Conservation (phyloP, 345 rosid genomes). For the Passiflora organensis region DNA sequence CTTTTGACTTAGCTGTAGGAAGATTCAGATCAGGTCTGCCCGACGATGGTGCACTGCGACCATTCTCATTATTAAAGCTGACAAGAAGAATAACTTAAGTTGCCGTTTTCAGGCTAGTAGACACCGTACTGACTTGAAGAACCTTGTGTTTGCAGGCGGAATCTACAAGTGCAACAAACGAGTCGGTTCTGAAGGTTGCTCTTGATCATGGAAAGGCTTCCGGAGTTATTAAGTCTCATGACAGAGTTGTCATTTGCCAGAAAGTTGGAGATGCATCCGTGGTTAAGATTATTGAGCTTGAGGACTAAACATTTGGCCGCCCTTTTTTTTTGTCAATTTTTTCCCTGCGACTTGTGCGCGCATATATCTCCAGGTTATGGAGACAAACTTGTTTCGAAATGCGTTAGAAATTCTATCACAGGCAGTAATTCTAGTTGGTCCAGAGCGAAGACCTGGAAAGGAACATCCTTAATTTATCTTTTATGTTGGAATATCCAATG, state of each 20-base stretch:
- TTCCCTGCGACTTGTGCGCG: no score
- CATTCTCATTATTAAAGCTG: no score
- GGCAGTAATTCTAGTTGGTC: constrained; percentile 1
- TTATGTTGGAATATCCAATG: background rate
- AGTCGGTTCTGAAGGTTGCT: constrained; percentile 84
- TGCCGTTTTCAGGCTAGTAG: no score
- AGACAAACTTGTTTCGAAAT: no score
- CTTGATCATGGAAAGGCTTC: constrained; percentile 74
- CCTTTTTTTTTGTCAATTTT: background rate
- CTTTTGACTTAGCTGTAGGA: no score
- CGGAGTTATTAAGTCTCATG: constrained; percentile 75
- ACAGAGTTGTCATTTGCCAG: constrained; percentile 86
- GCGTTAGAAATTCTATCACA: constrained; percentile 1
- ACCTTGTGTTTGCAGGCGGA: constrained; percentile 48
- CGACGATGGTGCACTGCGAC: no score
- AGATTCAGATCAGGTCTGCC: no score
- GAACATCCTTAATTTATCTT: background rate
- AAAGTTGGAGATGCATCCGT: constrained; percentile 92
- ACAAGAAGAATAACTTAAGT: no score
- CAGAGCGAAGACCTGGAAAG: constrained; percentile 2
- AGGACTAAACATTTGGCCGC: constrained; percentile 35
- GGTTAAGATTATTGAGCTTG: constrained; percentile 86
- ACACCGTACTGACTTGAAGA: background rate
- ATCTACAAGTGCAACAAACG: constrained; percentile 71
- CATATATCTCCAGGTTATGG: constrained; percentile 16